Evolutionary conservation across 805 yeast genomes (phyloP).

Genomic region (Komagataella phaffii): DNA sequence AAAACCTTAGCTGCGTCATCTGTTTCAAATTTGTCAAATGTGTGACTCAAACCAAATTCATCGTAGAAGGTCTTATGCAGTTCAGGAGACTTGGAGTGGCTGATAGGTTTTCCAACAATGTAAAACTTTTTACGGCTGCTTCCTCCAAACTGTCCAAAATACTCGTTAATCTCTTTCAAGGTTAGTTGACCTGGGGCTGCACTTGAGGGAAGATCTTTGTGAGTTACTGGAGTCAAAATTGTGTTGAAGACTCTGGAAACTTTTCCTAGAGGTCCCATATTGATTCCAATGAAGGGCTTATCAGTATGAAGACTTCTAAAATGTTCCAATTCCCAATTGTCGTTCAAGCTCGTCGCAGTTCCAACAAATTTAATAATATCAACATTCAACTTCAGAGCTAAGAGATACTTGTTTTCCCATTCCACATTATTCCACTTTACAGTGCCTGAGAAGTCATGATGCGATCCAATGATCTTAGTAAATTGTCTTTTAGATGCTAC

Average conservation of each 20-base stretch:
- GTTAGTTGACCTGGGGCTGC: constrained; percentile 76
- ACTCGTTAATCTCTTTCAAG: constrained; percentile 46
- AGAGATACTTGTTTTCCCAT: constrained; percentile 63
- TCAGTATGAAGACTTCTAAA: constrained; percentile 45
- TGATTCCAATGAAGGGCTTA: constrained; percentile 70
- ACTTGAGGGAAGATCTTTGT: constrained; percentile 46
- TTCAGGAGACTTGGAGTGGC: constrained; percentile 81
- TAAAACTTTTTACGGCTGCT: constrained; percentile 42
- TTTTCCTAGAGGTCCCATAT: constrained; percentile 67
- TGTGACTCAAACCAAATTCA: constrained; percentile 65
- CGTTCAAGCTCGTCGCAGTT: constrained; percentile 45
- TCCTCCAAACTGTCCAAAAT: constrained; percentile 50
- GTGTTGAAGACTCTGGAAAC: constrained; percentile 68
- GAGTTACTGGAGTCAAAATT: constrained; percentile 76
- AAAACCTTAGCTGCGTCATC: constrained; percentile 43
- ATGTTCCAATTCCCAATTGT: constrained; percentile 57
- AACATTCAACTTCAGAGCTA: constrained; percentile 49
- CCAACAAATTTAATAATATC: constrained; percentile 83
- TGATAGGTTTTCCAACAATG: constrained; percentile 71
- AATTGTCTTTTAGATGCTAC: constrained; percentile 38
- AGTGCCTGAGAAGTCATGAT: constrained; percentile 57
- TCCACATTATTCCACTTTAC: constrained; percentile 54
- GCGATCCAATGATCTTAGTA: constrained; percentile 72
- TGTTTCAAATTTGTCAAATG: constrained; percentile 57
- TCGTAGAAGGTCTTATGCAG: constrained; percentile 74